phyloP scores from a whole-genome alignment of 352 stramenopile genomes.

The Globisporangium cylindrosporum region DNA sequence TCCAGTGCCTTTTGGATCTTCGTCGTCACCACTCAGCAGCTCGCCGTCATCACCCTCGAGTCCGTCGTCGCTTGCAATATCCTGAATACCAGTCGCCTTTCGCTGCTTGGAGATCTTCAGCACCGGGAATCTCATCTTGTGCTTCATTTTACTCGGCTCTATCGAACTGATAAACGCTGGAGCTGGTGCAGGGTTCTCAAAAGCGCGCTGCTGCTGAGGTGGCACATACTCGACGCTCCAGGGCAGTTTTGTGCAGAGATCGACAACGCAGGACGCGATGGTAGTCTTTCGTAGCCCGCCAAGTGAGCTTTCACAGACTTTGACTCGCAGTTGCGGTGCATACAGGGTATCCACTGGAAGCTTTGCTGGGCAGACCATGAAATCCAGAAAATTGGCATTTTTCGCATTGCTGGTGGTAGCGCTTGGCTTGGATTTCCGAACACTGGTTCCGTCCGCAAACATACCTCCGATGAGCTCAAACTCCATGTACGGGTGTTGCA shows the following conservation, averaged over 20 bases:
- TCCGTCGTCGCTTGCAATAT: constrained; percentile 5
- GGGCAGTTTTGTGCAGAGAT: constrained; percentile 58
- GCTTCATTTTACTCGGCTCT: background rate
- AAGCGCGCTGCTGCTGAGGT: constrained; percentile 30
- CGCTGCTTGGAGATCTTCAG: constrained; percentile 11
- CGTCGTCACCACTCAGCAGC: background rate
- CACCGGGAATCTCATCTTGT: background rate
- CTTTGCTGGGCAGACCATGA: constrained; percentile 42
- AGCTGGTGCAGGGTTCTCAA: constrained; percentile 38
- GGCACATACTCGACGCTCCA: constrained; percentile 60
- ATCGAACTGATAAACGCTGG: background rate
- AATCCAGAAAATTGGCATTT: constrained; percentile 75
- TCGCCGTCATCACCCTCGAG: constrained; percentile 9
- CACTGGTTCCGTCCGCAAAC: constrained; percentile 45
- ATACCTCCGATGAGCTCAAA: constrained; percentile 61
- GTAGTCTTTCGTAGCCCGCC: constrained; percentile 52
- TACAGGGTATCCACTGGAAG: constrained; percentile 62
- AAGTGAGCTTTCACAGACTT: constrained; percentile 51
- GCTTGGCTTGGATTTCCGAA: constrained; percentile 40
- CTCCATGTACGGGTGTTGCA: constrained; percentile 62
- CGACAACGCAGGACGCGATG: constrained; percentile 55
- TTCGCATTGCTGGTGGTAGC: constrained; percentile 38
- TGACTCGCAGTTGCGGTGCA: constrained; percentile 58
- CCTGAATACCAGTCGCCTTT: constrained; percentile 8
- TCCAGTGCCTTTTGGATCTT: constrained; percentile 1